Percentiles rank a stretch among this genome's conserved stretches.
phyloP scores from a whole-genome alignment of 768 basidiomycete species.

The Pholiota molesta region DNA sequence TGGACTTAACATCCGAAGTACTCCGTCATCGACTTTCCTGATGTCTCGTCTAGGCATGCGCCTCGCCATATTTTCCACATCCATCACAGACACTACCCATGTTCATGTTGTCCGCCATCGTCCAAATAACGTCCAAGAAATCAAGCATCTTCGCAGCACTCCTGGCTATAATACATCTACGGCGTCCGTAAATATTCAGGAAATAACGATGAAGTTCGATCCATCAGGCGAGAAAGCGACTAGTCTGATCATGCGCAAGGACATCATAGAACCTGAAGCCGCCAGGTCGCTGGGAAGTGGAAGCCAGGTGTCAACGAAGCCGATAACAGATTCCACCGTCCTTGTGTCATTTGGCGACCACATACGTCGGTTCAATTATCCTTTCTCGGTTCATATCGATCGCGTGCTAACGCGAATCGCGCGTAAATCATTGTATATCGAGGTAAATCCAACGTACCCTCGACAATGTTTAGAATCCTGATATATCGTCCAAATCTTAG shows the following conservation, averaged over 20 bases:
- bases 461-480: constrained; percentile 17
- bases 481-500: constrained; percentile 22
- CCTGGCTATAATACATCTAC: background rate
- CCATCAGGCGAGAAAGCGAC: constrained; percentile 9
- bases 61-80: constrained; percentile 31
- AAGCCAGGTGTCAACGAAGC: constrained; percentile 24
- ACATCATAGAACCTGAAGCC: constrained; percentile 24
- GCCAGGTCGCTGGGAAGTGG: constrained; percentile 22
- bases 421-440: constrained; percentile 56
- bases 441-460: constrained; percentile 30
- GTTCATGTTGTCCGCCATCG: constrained; percentile 35
- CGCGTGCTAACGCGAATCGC: constrained; percentile 49
- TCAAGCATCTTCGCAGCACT: constrained; percentile 13
- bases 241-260: constrained; percentile 22
- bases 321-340: constrained; percentile 36
- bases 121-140: constrained; percentile 24
- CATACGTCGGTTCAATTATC: constrained; percentile 36
- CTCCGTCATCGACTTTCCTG: constrained; percentile 13
- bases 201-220: constrained; percentile 16
- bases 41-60: constrained; percentile 27
- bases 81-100: constrained; percentile 28
- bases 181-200: background rate
- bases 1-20: constrained; percentile 30
- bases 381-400: constrained; percentile 44
- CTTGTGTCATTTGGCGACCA: constrained; percentile 29